A percentile compares a stretch with the other conserved stretches of the same genome.
Conservation (phyloP, 495 filamentous ascomycete genomes). For the Viridothelium virens region DNA sequence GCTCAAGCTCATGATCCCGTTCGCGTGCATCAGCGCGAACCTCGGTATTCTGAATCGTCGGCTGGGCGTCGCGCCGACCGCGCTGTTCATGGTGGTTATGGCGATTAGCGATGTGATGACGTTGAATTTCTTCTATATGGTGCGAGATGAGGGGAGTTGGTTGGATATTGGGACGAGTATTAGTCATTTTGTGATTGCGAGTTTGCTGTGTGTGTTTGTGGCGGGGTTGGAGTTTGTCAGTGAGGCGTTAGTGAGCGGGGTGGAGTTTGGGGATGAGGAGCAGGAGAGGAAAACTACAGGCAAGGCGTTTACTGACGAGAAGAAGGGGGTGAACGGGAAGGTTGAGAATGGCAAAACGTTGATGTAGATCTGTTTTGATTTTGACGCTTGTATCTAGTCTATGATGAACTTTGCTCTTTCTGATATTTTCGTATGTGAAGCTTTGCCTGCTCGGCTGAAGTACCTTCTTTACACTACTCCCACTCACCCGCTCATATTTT, state of each 20-base stretch:
- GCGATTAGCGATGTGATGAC: slow-evolving; percentile 86
- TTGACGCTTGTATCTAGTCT: no score
- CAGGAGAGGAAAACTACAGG: background rate
- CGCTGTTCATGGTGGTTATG: slow-evolving; percentile 92
- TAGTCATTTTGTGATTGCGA: slow-evolving; percentile 88
- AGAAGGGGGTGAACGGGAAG: background rate
- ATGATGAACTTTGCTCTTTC: no score
- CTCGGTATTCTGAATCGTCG: slow-evolving; percentile 86
- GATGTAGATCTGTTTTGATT: background rate
- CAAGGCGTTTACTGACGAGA: background rate
- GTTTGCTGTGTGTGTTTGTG: slow-evolving; percentile 82
- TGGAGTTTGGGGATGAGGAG: slow-evolving; percentile 52
- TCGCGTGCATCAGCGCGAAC: slow-evolving; percentile 86
- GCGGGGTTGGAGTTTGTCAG: slow-evolving; percentile 78
- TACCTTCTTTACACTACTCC: no score
- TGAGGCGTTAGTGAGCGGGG: slow-evolving; percentile 72
- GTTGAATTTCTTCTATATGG: slow-evolving; percentile 95
- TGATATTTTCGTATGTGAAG: no score
- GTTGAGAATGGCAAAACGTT: background rate
- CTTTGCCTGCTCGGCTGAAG: no score
- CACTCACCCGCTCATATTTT: no score
- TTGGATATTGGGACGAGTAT: slow-evolving; percentile 96
- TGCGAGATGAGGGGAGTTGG: slow-evolving; percentile 93
- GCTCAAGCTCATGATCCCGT: slow-evolving; percentile 87
- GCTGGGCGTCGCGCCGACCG: slow-evolving; percentile 71